phyloP scores from a whole-genome alignment of 1,139 yeast genomes.

The Hyphopichia burtonii region DNA sequence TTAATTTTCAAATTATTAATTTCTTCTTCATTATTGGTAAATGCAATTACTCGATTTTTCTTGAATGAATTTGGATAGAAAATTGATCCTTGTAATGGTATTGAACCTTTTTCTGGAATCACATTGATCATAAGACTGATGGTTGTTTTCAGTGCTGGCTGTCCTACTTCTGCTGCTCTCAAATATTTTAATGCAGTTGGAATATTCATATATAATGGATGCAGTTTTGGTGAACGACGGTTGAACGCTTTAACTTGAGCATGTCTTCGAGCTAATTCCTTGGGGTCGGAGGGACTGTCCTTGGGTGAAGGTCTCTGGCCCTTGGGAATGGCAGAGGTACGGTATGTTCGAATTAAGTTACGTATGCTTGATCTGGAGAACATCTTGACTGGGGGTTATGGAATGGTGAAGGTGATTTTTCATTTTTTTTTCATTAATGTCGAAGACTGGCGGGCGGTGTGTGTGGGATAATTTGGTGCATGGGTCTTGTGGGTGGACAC shows the following conservation, averaged over 20 bases:
- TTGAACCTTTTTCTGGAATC: constrained; percentile 78
- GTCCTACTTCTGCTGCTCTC: constrained; percentile 89
- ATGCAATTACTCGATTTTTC: constrained; percentile 62
- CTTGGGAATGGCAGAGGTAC: not conserved
- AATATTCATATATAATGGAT: constrained; percentile 70
- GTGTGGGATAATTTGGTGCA: too few relatives aligned
- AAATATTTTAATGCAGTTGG: constrained; percentile 73
- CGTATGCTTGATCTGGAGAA: not conserved
- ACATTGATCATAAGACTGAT: constrained; percentile 64
- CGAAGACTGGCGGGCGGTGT: too few relatives aligned
- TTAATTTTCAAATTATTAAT: constrained; percentile 50
- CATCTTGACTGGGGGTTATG: too few relatives aligned
- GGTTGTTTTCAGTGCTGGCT: constrained; percentile 66
- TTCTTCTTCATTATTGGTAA: constrained; percentile 60
- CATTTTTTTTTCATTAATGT: too few relatives aligned
- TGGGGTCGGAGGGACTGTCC: constrained; percentile 11
- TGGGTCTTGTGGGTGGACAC: too few relatives aligned
- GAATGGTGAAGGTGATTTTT: constrained; percentile 48
- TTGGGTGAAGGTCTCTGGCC: constrained; percentile 3
- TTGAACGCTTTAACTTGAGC: constrained; percentile 36
- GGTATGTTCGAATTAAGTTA: not conserved
- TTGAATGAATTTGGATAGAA: constrained; percentile 74
- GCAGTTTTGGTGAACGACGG: constrained; percentile 46
- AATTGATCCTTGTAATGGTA: constrained; percentile 72
- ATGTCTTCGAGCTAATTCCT: constrained; percentile 28